Evolutionary conservation across 495 filamentous ascomycete species (phyloP).

Genomic region (Hypoxylon intermedium): DNA sequence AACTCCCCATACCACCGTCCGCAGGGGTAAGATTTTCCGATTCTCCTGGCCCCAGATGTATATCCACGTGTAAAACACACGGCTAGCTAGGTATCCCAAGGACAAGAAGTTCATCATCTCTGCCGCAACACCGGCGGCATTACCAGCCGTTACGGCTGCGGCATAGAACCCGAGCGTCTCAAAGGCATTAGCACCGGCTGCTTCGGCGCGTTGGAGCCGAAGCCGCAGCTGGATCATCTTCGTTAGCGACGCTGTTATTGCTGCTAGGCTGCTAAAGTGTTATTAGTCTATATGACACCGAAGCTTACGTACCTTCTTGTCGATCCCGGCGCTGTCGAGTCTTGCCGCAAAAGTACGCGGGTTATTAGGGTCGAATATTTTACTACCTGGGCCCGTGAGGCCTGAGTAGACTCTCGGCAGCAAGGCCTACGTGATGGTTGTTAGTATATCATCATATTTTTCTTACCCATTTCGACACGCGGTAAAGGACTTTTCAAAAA

Average conservation of each 20-base stretch:
- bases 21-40: slow-evolving; percentile 39
- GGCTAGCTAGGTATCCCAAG: slow-evolving; percentile 50
- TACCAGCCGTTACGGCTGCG: slow-evolving; percentile 58
- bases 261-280: background rate
- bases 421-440: slow-evolving; percentile 42
- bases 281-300: background rate
- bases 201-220: slow-evolving; percentile 56
- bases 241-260: slow-evolving; percentile 8
- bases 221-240: slow-evolving; percentile 6
- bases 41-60: slow-evolving; percentile 55
- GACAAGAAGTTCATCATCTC: slow-evolving; percentile 50
- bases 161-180: slow-evolving; percentile 60
- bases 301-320: slow-evolving; percentile 51
- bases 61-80: slow-evolving; percentile 53
- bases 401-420: slow-evolving; percentile 53
- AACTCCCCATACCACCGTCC: slow-evolving; percentile 50
- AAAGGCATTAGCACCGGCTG: slow-evolving; percentile 55
- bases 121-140: slow-evolving; percentile 46
- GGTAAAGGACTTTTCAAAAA: no score
- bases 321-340: slow-evolving; percentile 49
- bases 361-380: slow-evolving; percentile 37
- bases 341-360: slow-evolving; percentile 45
- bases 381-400: slow-evolving; percentile 41
- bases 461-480: no score
- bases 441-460: background rate